Conservation (phyloP, 176 grass and related monocot genomes). For the Hordeum vulgare region MorexV3_pseudomolecules_assembly NC_058522.1:504755005-504755504, state of each 20-base stretch:
- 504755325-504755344: not conserved
- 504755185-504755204: slow-evolving; percentile 74
- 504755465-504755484: slow-evolving; percentile 52
- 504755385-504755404: slow-evolving; percentile 75
- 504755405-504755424: slow-evolving; percentile 92
- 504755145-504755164: slow-evolving; percentile 77
- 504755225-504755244: slow-evolving; percentile 80
- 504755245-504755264: not conserved
- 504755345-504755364: slow-evolving; percentile 76
- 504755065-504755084: not conserved
- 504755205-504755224: slow-evolving; percentile 86
- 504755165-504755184: slow-evolving; percentile 71
- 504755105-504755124: slow-evolving; percentile 64
- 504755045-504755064: not conserved
- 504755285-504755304: not conserved
- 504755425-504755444: slow-evolving; percentile 80
- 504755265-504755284: not conserved
- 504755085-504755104: slow-evolving; percentile 33
- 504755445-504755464: slow-evolving; percentile 68
- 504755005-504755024: not conserved
- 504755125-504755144: slow-evolving; percentile 62
- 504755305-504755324: not conserved
- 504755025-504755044: not conserved
- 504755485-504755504: slow-evolving; percentile 39
- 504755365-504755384: slow-evolving; percentile 71